phyloP scores from a whole-genome alignment of 2,329 filamentous ascomycete species.

The Orbilia ellipsospora region DNA sequence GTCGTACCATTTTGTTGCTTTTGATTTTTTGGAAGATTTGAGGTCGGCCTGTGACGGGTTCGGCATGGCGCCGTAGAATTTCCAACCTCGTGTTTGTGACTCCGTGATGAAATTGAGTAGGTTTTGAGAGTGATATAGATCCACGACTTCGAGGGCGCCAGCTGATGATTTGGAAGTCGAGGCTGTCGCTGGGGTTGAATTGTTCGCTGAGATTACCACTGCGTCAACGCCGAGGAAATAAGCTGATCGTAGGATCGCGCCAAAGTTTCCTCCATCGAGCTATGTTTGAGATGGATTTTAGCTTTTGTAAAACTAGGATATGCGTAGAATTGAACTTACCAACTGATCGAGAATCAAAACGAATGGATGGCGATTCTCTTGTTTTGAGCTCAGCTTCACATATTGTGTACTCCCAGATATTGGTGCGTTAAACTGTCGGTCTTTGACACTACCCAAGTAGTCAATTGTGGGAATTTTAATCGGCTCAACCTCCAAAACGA shows the following conservation, averaged over 20 bases:
- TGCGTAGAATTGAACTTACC: constrained; percentile 57
- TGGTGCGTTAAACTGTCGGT: constrained; percentile 76
- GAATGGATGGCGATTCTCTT: constrained; percentile 68
- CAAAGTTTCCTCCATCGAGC: constrained; percentile 88
- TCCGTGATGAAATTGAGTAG: constrained; percentile 75
- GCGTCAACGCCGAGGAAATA: constrained; percentile 91
- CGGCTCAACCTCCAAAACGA: constrained; percentile 85
- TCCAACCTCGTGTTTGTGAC: constrained; percentile 80
- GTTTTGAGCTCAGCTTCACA: constrained; percentile 64
- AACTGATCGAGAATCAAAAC: constrained; percentile 80
- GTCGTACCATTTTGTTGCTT: constrained; percentile 62
- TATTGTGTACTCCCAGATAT: constrained; percentile 56
- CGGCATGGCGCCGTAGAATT: constrained; percentile 79
- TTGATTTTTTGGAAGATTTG: constrained; percentile 58
- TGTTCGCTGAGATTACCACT: constrained; percentile 78
- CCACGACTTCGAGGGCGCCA: constrained; percentile 84
- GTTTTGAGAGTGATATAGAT: constrained; percentile 76
- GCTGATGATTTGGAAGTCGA: constrained; percentile 87
- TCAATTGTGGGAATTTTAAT: constrained; percentile 77
- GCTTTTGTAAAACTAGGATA: constrained; percentile 27
- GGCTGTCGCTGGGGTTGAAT: constrained; percentile 76
- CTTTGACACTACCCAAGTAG: constrained; percentile 70
- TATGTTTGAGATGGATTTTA: constrained; percentile 57
- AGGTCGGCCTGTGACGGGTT: constrained; percentile 59
- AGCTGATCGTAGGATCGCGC: constrained; percentile 86